Evolutionary conservation across 2,329 filamentous ascomycete species (phyloP).

Genomic region (Lojkania enalia): DNA sequence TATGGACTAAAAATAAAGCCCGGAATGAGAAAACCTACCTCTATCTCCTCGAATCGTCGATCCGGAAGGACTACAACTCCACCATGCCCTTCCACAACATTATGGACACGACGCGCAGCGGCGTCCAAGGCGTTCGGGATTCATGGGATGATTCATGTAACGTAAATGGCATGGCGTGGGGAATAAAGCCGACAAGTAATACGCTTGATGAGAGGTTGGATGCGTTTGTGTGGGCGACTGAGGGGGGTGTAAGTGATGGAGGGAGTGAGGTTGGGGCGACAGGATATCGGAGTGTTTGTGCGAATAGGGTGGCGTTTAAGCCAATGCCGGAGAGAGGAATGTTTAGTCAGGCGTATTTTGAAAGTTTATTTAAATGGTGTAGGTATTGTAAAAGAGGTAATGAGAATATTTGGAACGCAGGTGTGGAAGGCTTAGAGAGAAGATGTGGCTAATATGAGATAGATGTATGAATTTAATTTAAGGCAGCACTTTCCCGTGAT

Average conservation of each 20-base stretch:
- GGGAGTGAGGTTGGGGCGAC: constrained; percentile 42
- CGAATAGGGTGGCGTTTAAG: constrained; percentile 54
- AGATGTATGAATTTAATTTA: too few relatives aligned
- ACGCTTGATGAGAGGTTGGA: constrained; percentile 61
- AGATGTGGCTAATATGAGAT: too few relatives aligned
- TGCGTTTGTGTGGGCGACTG: constrained; percentile 69
- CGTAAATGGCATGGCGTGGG: constrained; percentile 62
- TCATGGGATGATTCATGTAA: constrained; percentile 68
- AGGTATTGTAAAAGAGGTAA: too few relatives aligned
- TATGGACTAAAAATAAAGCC: constrained; percentile 27
- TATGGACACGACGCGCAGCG: constrained; percentile 58
- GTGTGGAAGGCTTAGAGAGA: too few relatives aligned
- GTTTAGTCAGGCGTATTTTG: constrained; percentile 58
- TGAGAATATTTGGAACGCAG: too few relatives aligned
- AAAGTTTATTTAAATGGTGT: constrained; percentile 7
- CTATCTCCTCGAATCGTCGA: constrained; percentile 40
- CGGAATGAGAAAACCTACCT: constrained; percentile 55
- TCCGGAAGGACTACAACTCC: constrained; percentile 42
- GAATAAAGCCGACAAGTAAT: constrained; percentile 57
- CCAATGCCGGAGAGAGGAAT: constrained; percentile 67
- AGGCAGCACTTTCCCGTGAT: too few relatives aligned
- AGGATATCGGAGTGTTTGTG: constrained; percentile 58
- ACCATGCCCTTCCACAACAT: constrained; percentile 57
- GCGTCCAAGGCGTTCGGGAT: constrained; percentile 45
- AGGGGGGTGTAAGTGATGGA: constrained; percentile 56